Evolutionary conservation across 2,329 filamentous ascomycete genomes (phyloP).

Genomic region (Knufia petricola): DNA sequence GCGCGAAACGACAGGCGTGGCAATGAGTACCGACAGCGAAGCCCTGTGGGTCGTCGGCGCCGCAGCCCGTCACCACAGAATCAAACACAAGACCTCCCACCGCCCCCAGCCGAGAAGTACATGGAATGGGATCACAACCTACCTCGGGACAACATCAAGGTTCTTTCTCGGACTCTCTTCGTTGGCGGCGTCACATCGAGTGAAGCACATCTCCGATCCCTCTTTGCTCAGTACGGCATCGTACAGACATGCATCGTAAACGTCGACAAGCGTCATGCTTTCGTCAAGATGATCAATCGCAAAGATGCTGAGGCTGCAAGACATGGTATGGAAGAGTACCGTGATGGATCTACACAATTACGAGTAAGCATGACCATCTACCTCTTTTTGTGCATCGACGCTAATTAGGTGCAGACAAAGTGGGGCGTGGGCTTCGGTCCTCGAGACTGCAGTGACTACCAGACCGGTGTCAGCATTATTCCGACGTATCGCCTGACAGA

Average conservation of each 20-base stretch:
- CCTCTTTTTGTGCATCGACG: slow-evolving; percentile 1
- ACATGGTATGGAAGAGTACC: slow-evolving; percentile 72
- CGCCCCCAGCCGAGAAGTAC: slow-evolving; percentile 58
- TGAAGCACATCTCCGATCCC: slow-evolving; percentile 68
- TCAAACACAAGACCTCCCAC: slow-evolving; percentile 34
- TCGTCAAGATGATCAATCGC: slow-evolving; percentile 95
- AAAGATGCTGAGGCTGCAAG: slow-evolving; percentile 76
- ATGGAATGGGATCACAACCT: slow-evolving; percentile 69
- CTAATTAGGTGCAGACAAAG: slow-evolving; percentile 55
- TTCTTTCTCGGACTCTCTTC: slow-evolving; percentile 88
- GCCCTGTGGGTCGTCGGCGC: slow-evolving; percentile 57
- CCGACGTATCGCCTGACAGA: slow-evolving; percentile 89
- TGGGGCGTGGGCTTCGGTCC: slow-evolving; percentile 98
- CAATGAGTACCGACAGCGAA: slow-evolving; percentile 75
- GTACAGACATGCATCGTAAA: slow-evolving; percentile 99
- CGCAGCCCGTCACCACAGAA: slow-evolving; percentile 52
- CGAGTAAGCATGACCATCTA: slow-evolving; percentile 47
- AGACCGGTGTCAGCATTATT: slow-evolving; percentile 83
- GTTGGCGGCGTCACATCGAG: slow-evolving; percentile 87
- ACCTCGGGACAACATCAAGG: slow-evolving; percentile 72
- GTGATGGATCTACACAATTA: slow-evolving; percentile 62
- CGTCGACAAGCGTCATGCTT: slow-evolving; percentile 93
- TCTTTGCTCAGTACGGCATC: slow-evolving; percentile 72
- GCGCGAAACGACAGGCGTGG: slow-evolving; percentile 43
- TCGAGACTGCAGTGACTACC: slow-evolving; percentile 93